These are phyloP conservation scores for Penicillium verrucosum DNA, from an alignment of 2,329 filamentous ascomycete genomes.

Conservation along the genomic window DNA sequence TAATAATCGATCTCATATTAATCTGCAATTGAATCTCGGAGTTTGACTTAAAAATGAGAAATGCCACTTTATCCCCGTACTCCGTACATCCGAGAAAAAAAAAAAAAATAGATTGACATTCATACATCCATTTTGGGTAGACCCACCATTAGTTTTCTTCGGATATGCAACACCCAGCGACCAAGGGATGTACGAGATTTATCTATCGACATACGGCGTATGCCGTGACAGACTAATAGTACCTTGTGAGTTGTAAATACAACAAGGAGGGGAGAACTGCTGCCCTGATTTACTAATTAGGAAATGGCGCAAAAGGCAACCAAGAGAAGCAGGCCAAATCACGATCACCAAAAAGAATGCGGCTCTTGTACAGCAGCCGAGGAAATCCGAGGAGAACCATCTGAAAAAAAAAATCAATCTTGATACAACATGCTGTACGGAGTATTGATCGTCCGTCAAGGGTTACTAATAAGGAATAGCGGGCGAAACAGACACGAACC, in stretches of 20 bases:
- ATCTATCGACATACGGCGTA: background rate
- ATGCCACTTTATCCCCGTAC: background rate
- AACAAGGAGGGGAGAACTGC: background rate
- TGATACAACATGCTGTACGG: background rate
- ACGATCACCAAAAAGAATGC: background rate
- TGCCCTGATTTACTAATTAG: background rate
- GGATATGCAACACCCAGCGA: background rate
- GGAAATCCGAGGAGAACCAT: background rate
- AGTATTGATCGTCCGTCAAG: conserved; percentile 6
- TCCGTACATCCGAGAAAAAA: background rate
- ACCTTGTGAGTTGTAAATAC: background rate
- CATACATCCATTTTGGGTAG: background rate
- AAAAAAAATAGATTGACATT: background rate
- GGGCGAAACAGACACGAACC: background rate
- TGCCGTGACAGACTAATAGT: background rate
- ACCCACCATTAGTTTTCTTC: background rate
- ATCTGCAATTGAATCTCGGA: background rate
- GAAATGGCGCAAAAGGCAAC: background rate
- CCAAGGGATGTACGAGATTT: background rate
- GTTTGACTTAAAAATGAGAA: background rate
- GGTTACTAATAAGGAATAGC: background rate
- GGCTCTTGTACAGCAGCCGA: conserved; percentile 2
- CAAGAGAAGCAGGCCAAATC: background rate
- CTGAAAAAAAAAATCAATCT: background rate
- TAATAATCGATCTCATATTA: background rate